Percentiles rank a stretch among this genome's conserved stretches.
Conservation (phyloP, 2,329 filamentous ascomycete species). For the Didymosphaeria variabile region DNA sequence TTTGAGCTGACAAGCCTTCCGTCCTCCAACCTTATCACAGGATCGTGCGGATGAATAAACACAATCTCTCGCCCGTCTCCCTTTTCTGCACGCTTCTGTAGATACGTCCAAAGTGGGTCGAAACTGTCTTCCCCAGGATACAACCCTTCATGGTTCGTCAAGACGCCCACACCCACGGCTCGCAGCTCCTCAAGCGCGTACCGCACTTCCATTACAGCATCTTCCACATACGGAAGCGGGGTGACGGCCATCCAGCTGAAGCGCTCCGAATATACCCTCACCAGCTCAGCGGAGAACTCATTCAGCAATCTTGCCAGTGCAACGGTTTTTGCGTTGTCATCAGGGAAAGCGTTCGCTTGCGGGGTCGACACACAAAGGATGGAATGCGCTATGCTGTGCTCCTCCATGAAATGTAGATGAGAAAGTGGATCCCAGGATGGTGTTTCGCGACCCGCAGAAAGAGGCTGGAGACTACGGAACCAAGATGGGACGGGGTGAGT, state of each 20-base stretch:
- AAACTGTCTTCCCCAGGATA: conserved; percentile 44
- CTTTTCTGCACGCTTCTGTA: conserved; percentile 30
- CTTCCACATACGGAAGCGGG: conserved; percentile 43
- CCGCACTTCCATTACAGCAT: conserved; percentile 37
- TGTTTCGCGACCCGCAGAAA: conserved; percentile 45
- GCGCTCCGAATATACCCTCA: conserved; percentile 32
- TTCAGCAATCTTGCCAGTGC: conserved; percentile 49
- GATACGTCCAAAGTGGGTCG: conserved; percentile 36
- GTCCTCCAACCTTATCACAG: conserved; percentile 39
- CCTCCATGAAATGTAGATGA: conserved; percentile 46
- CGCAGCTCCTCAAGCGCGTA: conserved; percentile 42
- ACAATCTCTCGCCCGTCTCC: conserved; percentile 38
- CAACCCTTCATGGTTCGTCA: conserved; percentile 46
- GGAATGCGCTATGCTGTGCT: conserved; percentile 36
- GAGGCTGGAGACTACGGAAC: conserved; percentile 44
- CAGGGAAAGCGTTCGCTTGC: conserved; percentile 45
- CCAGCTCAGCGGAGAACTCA: conserved; percentile 39
- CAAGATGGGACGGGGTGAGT: conserved; percentile 47
- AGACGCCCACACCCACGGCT: conserved; percentile 41
- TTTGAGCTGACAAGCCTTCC: conserved; percentile 37
- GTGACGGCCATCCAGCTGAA: conserved; percentile 42
- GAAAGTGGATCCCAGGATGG: conserved; percentile 40
- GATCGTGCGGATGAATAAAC: conserved; percentile 49
- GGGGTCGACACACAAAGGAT: conserved; percentile 47
- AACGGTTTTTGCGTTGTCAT: conserved; percentile 35